Conservation (phyloP, 1,284 basidiomycete genomes). For the Leccinum fuscescens region DNA sequence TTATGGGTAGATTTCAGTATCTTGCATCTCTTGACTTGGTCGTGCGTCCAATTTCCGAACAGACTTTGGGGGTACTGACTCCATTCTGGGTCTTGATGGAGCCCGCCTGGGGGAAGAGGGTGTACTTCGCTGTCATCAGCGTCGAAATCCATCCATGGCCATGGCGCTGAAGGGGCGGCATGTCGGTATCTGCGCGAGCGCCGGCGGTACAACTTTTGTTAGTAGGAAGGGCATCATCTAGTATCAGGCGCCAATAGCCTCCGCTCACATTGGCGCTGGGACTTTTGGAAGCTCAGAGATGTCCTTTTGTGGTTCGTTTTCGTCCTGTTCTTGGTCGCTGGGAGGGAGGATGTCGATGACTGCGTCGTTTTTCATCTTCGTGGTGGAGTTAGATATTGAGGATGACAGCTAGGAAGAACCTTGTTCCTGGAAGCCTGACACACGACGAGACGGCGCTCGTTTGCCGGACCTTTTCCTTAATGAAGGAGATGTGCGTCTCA, state of each 20-base stretch:
- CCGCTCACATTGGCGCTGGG: constrained; percentile 30
- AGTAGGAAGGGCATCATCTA: not conserved
- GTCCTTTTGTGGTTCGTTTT: constrained; percentile 12
- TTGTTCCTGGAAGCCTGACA: not conserved
- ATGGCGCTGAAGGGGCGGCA: constrained; percentile 37
- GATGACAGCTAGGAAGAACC: not conserved
- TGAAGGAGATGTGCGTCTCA: not conserved
- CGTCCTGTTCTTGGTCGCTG: constrained; percentile 7
- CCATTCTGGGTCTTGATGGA: constrained; percentile 23
- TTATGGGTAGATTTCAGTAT: constrained; percentile 27
- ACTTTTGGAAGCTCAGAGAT: constrained; percentile 23
- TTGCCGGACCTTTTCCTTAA: not conserved
- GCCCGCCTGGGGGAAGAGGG: constrained; percentile 11
- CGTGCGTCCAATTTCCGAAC: constrained; percentile 52
- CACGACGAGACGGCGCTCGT: not conserved
- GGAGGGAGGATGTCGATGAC: constrained; percentile 11
- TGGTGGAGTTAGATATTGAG: not conserved
- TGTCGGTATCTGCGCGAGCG: constrained; percentile 31
- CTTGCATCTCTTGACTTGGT: constrained; percentile 44
- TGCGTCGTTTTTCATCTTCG: constrained; percentile 15
- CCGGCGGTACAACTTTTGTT: not conserved
- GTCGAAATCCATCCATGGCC: constrained; percentile 40
- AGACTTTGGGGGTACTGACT: constrained; percentile 44
- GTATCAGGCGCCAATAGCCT: not conserved
- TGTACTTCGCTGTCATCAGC: constrained; percentile 26